Base-by-base conservation (phyloP, 2,329 filamentous ascomycete genomes). In the Penicillium crustosum region DNA sequence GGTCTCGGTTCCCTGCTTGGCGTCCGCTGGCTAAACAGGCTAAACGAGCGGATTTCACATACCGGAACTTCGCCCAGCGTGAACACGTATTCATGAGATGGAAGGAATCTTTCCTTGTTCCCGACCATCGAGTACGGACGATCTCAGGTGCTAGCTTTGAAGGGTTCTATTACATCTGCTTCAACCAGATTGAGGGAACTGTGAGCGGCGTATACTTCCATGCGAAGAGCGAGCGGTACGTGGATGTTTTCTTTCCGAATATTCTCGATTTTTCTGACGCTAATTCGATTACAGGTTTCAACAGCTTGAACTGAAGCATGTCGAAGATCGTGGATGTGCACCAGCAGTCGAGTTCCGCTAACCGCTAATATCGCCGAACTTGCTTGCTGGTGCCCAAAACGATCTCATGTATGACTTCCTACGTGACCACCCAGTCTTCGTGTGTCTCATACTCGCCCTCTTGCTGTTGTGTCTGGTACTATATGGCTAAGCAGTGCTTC, bases 121-220 rank as follows among this genome's bases (percentile, higher is more conserved):
- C 94, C 1, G 93, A 99, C 70, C 94, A 99, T 73, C 86, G 90
- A 17, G 92, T 97, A 21, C 85, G 89, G 60, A 95, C 90, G 12
- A 96, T 99, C 61, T 90, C 87, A 35, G 94, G 94, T 19, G 94
- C 94, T 8, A 97, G 93, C 70, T 99, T 97, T 60, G 94, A 99
- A 72, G 94, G 94, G 0, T 99, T 99, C 73, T 99, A 97, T 74
- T 99, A 99, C 71, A 97, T 99, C 65, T 97, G 93, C 78, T 97
- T 97, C 79, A 96, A 97, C 75, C 93, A 97, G 76, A 80, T 91
- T 49, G 85, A 88, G 62, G 94, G 93, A 8, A 88, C 84, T 62
- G 89, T 99, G 41, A 93, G 87, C 70, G 94, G 94, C 19, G 96
- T 97, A 58, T 99, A 99, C 77, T 99, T 96, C 74, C 94, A 99